Base-by-base conservation (phyloP, 345 rosid species). In the Rhodamnia rubescens region DNA sequence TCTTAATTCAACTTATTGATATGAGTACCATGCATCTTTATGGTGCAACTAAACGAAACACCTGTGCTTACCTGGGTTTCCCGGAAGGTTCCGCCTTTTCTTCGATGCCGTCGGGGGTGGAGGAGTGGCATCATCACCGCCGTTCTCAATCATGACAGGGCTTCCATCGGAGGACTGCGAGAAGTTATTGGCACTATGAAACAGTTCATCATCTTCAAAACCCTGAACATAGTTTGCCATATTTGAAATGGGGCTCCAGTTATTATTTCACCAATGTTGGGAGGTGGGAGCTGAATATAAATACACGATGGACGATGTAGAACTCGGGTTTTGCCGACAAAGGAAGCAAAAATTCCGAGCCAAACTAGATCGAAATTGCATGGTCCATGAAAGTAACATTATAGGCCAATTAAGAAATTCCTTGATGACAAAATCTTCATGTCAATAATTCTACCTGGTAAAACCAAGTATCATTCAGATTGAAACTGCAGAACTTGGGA, bases 61-160 rank as follows among this genome's bases (percentile, higher is more conserved):
- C 54, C 32, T 47, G 24, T 27, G 82, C 91, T 89, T 89, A 91
- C 95, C 94, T 85, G 93, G 94, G 85, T 92, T 90, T 13, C 93
- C 94, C 1, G 95, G 93, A 86, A 92, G 92, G 88, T 89, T 93
- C 86, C 93, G 88, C 85, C 91, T 93, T 89, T 87, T 92, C 86
- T 88, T 92, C 16, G 86, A 89, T 56, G 84, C 74, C 6, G 88
- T 80, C 11, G 83, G 51, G 85, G 88, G 75, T 16, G 85, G 88
- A 87, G 87, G 57, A 15, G 92, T 86, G 27, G 83, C 87, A 61
- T 44, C 83, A 82, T 89, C 91, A 5, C 59, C 54, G 12, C 87
- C 85, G 78, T 85, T 85, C 40, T 92, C 92, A 15, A 75, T 84
- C 69, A 81, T 84, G 83, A 47, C 47, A 53, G 93, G 92, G 89